Evolutionary conservation across 805 yeast genomes (phyloP).

Genomic region (Peterozyma toletana): DNA sequence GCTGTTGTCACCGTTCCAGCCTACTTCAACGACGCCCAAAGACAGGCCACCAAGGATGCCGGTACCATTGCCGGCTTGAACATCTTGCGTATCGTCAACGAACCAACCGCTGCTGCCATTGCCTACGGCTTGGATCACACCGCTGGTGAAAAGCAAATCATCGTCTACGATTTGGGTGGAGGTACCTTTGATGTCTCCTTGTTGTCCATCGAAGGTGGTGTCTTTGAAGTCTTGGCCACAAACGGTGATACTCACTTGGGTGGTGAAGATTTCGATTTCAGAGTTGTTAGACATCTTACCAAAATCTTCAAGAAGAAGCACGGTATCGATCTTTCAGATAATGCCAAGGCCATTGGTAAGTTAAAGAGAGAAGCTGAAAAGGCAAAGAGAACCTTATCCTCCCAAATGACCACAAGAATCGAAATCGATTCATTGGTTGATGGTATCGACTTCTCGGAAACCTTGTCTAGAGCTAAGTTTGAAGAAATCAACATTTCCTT

Average conservation of each 20-base stretch:
- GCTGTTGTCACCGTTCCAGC: slow-evolving; percentile 95
- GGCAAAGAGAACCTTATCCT: slow-evolving; percentile 93
- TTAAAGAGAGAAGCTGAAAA: slow-evolving; percentile 97
- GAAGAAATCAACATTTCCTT: slow-evolving; percentile 92
- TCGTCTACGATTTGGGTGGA: slow-evolving; percentile 94
- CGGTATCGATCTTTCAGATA: slow-evolving; percentile 72
- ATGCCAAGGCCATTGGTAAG: slow-evolving; percentile 84
- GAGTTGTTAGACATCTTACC: slow-evolving; percentile 81
- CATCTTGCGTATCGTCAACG: slow-evolving; percentile 83
- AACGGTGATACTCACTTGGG: slow-evolving; percentile 97
- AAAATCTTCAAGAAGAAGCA: slow-evolving; percentile 90
- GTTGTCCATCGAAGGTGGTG: slow-evolving; percentile 83
- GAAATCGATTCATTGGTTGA: slow-evolving; percentile 94
- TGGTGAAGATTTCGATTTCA: slow-evolving; percentile 94
- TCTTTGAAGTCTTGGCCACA: slow-evolving; percentile 87
- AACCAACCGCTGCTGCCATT: slow-evolving; percentile 97
- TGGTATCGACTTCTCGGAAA: slow-evolving; percentile 92
- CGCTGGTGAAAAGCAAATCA: slow-evolving; percentile 79
- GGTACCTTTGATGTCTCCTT: slow-evolving; percentile 94
- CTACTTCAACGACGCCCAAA: slow-evolving; percentile 88
- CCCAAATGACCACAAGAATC: slow-evolving; percentile 91
- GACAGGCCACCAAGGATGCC: slow-evolving; percentile 92
- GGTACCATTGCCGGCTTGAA: slow-evolving; percentile 89
- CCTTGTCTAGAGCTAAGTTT: slow-evolving; percentile 94
- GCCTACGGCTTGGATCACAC: slow-evolving; percentile 89